Evolutionary conservation across 768 basidiomycete species (phyloP), one percentile per base, ranked within the genome.

Genomic region (Candolleomyces eurysporus): DNA sequence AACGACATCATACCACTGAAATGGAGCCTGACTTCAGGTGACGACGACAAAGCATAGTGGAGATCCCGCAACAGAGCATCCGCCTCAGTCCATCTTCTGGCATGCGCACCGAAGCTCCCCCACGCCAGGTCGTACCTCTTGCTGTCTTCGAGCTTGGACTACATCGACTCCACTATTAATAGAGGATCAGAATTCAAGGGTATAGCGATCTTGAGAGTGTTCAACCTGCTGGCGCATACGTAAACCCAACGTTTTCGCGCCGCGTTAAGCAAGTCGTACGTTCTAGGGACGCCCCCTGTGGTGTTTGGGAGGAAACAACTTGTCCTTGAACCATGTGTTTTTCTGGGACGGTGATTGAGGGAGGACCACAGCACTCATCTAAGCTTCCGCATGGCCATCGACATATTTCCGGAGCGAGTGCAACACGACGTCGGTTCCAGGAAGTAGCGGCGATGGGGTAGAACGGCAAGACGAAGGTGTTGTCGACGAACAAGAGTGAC

Each of bases 391-490:
- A 75, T 97, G 96, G 0, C 96, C 96, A 70, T 94, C 92, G 69
- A 96, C 79, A 77, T 96, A 97, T 75, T 98, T 97, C 0, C 89
- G 93, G 46, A 95, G 79, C 22, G 81, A 84, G 78, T 97, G 94
- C 5, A 94, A 63, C 65, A 94, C 91, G 65, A 97, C 78, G 71
- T 96, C 94, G 14, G 94, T 96, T 16, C 90, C 86, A 31, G 84
- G 88, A 60, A 90, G 82, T 39, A 98, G 86, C 0, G 96, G 96
- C 0, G 92, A 93, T 45, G 87, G 84, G 84, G 78, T 90, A 98
- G 77, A 88, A 98, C 0, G 96, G 93, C 0, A 93, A 96, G 48
- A 94, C 81, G 83, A 96, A 97, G 22, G 95, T 97, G 77, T 92
- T 94, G 79, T 98, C 96, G 49, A 98, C 90, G 51, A 96, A 83